Evolutionary conservation across 176 grass and related monocot genomes (phyloP).

Genomic region (Cocos nucifera): DNA sequence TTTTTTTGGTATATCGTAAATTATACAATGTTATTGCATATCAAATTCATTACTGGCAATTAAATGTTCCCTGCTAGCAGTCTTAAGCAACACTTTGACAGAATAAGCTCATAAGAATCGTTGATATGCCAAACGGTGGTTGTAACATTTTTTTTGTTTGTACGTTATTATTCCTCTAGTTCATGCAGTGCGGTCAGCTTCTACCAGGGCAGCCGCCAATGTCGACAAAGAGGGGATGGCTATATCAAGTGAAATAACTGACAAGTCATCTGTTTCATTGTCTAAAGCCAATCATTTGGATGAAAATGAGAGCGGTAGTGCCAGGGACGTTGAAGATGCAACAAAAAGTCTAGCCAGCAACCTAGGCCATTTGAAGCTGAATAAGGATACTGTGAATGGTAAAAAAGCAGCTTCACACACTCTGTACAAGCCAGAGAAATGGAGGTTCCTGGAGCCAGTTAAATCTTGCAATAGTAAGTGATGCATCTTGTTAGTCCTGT

Average conservation of each 20-base stretch:
- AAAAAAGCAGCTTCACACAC: constrained; percentile 35
- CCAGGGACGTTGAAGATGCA: constrained; percentile 20
- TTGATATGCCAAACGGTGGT: too few relatives aligned
- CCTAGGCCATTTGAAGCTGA: constrained; percentile 35
- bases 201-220: constrained; percentile 18
- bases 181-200: constrained; percentile 15
- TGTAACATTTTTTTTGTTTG: constrained; percentile 17
- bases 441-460: constrained; percentile 74
- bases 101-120: too few relatives aligned
- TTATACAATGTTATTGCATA: neutral
- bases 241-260: constrained; percentile 10
- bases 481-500: constrained; percentile 28
- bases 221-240: constrained; percentile 37
- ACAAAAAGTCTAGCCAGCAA: constrained; percentile 33
- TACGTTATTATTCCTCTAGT: constrained; percentile 24
- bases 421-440: constrained; percentile 80
- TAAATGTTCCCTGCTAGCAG: too few relatives aligned
- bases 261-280: constrained; percentile 19
- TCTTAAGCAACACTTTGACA: too few relatives aligned
- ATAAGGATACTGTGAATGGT: constrained; percentile 34
- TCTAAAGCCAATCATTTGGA: constrained; percentile 24
- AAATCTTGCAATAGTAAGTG: constrained; percentile 94
- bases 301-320: constrained; percentile 20
- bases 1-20: too few relatives aligned
- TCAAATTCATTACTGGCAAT: neutral